A percentile compares a stretch with the other conserved stretches of the same genome.
phyloP scores from a whole-genome alignment of 345 rosid species.

The Salix koriyanagi region DNA sequence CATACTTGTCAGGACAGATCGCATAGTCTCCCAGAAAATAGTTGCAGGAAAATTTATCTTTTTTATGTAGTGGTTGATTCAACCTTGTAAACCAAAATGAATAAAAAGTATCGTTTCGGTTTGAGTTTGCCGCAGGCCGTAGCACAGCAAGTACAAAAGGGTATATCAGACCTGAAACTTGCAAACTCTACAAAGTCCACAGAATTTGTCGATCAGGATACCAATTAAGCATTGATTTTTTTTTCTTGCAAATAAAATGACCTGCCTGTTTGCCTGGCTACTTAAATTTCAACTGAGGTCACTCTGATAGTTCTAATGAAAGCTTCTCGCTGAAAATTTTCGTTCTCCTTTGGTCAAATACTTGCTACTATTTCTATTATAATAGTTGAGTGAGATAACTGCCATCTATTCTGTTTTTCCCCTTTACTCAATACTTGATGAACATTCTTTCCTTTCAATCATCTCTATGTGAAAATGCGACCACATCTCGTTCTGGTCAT shows the following conservation, averaged over 20 bases:
- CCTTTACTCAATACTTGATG: not conserved
- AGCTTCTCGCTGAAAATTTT: not conserved
- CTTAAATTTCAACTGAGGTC: not conserved
- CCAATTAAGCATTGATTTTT: not conserved
- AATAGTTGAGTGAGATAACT: not conserved
- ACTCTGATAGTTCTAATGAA: not conserved
- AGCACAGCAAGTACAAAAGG: not conserved
- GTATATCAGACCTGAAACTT: not conserved
- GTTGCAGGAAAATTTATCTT: too few species aligned
- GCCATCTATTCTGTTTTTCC: not conserved
- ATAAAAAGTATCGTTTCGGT: too few species aligned
- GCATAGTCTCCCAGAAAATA: not conserved
- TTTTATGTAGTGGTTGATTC: too few species aligned
- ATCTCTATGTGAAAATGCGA: not conserved
- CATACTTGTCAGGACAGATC: not conserved
- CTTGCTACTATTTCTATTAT: not conserved
- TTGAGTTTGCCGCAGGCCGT: not conserved
- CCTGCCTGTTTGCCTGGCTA: not conserved
- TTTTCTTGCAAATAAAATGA: not conserved
- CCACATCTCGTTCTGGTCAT: not conserved
- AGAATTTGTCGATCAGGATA: not conserved
- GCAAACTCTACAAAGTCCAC: not conserved
- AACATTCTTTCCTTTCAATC: not conserved
- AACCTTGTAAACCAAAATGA: not conserved
- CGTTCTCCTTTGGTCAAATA: not conserved